Evolutionary conservation across 164 flowering plant species (phyloP), one percentile per base, ranked within the genome.

Genomic region (Pachysandra terminalis): DNA sequence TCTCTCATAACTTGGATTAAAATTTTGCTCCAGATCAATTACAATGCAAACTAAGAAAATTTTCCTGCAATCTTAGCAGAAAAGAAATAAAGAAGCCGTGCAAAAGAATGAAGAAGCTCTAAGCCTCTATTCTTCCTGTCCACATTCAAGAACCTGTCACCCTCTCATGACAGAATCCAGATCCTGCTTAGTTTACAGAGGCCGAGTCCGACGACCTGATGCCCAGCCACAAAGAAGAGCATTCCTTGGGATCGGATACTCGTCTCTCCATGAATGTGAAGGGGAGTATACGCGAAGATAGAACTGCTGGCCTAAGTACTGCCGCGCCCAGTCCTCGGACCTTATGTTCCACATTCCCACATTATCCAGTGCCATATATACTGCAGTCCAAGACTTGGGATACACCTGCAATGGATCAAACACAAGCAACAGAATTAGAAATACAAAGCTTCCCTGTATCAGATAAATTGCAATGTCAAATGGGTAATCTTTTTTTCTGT

Each of bases 341-440:
- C 97, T 82, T 56, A 92, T 62, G 68, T 92, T 90, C 97, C 97
- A 92, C 94, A 90, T 90, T 37, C 97, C 97, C 57, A 88, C 96
- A 71, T 88, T 92, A 84, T 92, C 97, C 71, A 90, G 49, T 7
- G 96, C 81, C 84, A 92, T 73, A 76, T 88, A 92, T 53, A 92
- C 63, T 16, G 96, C 95, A 27, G 88, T 85, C 98, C 96, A 92
- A 65, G 98, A 83, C 68, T 73, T 78, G 1, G 96, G 96, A 74
- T 90, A 90, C 17, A 90, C 97, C 97, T 91, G 84, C 41, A 70
- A 27, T 15, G 28, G 0, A 66, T 27, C 59, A 40, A 64, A 61
- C 52, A 52, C 3, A 4, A 9, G 49, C 21, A 49, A 9, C n/a
- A 54, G 48, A 15, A 35, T 55, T 23, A 24, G 40, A 4, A 23